Conservation (phyloP, 75 land plant genomes). For the Picea glauca region DNA sequence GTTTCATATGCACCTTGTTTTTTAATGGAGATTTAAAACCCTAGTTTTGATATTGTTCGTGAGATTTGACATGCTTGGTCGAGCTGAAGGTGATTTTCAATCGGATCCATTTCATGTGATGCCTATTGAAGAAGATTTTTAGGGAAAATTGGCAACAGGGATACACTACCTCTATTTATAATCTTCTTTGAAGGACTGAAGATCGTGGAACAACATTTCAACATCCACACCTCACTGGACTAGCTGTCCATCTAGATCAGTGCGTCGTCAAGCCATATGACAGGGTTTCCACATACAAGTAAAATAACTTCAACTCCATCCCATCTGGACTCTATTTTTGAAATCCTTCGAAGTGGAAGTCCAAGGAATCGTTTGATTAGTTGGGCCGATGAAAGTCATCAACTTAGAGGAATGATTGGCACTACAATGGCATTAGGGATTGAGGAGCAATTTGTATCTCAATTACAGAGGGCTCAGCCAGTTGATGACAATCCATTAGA, state of each 20-base stretch:
- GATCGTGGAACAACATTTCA: conserved; percentile 64
- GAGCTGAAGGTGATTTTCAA: conserved; percentile 47
- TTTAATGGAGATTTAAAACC: too few relatives aligned
- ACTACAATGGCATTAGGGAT: conserved; percentile 68
- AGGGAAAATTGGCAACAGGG: conserved; percentile 70
- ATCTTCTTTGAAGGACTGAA: conserved; percentile 67
- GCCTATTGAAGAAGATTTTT: conserved; percentile 89
- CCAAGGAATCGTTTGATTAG: conserved; percentile 61
- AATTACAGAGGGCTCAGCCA: conserved; percentile 44
- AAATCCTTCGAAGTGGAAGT: conserved; percentile 61
- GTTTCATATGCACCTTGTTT: too few relatives aligned
- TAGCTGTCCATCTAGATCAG: not conserved
- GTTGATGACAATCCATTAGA: conserved; percentile 30
- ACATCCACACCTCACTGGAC: conserved; percentile 15
- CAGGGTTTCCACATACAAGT: conserved; percentile 11
- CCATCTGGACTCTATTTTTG: conserved; percentile 58
- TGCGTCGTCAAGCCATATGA: conserved; percentile 61
- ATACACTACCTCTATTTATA: conserved; percentile 64
- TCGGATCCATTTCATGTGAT: conserved; percentile 86
- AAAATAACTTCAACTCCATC: not conserved
- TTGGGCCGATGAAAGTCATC: conserved; percentile 84
- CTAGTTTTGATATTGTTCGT: too few relatives aligned
- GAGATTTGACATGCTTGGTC: conserved; percentile 81
- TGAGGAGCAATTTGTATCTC: conserved; percentile 82
- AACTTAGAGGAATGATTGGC: conserved; percentile 58